Evolutionary conservation across 306 rosid species (phyloP).

Genomic region (Vigna mungo): DNA sequence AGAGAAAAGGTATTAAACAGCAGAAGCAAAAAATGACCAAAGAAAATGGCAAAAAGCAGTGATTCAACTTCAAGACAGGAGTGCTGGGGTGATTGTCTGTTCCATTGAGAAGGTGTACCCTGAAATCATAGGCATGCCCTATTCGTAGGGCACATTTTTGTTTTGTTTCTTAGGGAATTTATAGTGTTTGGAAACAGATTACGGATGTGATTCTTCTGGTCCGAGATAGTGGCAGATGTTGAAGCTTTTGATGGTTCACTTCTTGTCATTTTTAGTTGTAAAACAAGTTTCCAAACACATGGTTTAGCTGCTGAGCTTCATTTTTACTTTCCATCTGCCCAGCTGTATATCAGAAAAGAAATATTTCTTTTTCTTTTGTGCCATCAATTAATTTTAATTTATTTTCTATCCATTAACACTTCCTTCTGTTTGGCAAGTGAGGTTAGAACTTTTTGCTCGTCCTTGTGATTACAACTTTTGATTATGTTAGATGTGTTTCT

Average conservation of each 20-base stretch:
- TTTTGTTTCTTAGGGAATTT: constrained; percentile 36
- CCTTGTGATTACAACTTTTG: no score
- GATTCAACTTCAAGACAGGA: neutral
- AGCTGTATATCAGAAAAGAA: constrained; percentile 40
- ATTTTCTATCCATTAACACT: neutral
- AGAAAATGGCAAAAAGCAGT: constrained; percentile 20
- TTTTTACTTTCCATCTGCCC: constrained; percentile 10
- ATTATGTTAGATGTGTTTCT: no score
- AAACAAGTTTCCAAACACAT: neutral
- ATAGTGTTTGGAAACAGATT: neutral
- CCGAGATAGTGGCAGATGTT: neutral
- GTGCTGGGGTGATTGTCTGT: constrained; percentile 18
- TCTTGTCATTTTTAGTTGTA: neutral
- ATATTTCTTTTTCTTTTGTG: neutral
- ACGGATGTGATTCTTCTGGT: no score
- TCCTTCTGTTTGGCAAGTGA: no score
- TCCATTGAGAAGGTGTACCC: constrained; percentile 16
- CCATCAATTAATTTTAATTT: constrained; percentile 22
- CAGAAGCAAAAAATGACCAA: constrained; percentile 23
- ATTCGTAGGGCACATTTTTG: constrained; percentile 42
- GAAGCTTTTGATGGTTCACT: neutral
- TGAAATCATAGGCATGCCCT: constrained; percentile 36
- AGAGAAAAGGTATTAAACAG: constrained; percentile 47
- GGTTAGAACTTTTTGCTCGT: no score
- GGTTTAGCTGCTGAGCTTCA: neutral